A percentile compares a stretch with the other conserved stretches of the same genome.
Conservation (phyloP, 768 basidiomycete species). For the Boletus subcaerulescens region DNA sequence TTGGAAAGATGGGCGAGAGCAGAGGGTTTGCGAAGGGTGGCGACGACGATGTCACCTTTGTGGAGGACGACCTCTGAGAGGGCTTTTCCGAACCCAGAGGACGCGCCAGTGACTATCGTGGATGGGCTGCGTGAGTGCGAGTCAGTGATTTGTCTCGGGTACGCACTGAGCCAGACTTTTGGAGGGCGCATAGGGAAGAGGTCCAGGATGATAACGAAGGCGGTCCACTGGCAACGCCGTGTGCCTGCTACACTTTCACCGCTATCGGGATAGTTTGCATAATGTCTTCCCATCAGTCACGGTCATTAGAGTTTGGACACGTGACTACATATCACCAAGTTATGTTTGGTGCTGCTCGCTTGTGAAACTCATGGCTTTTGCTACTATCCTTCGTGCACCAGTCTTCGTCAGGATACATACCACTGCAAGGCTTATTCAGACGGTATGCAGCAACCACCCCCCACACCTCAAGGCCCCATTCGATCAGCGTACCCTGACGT, state of each 20-base stretch:
- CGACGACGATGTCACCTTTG: constrained; percentile 38
- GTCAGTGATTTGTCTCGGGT: not conserved
- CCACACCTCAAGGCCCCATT: not conserved
- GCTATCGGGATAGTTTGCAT: too few relatives aligned
- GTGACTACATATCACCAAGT: not conserved
- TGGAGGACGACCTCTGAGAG: constrained; percentile 31
- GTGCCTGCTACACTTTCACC: too few relatives aligned
- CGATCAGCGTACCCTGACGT: not conserved
- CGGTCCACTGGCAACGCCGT: too few relatives aligned
- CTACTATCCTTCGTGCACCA: not conserved
- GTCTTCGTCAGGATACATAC: not conserved
- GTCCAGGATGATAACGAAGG: not conserved
- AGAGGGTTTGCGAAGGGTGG: constrained; percentile 40
- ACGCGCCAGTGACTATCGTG: constrained; percentile 30
- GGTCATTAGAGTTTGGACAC: not conserved
- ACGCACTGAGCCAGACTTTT: constrained; percentile 14
- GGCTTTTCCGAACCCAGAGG: constrained; percentile 37
- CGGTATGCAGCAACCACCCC: too few relatives aligned
- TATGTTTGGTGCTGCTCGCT: too few relatives aligned
- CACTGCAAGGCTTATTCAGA: not conserved
- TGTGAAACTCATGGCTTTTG: constrained; percentile 1
- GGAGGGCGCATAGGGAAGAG: not conserved
- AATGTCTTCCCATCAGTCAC: too few relatives aligned
- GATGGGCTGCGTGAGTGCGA: not conserved
- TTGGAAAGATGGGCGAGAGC: constrained; percentile 24